phyloP scores from a whole-genome alignment of 305 asterid genomes.

The Ajuga reptans region DNA sequence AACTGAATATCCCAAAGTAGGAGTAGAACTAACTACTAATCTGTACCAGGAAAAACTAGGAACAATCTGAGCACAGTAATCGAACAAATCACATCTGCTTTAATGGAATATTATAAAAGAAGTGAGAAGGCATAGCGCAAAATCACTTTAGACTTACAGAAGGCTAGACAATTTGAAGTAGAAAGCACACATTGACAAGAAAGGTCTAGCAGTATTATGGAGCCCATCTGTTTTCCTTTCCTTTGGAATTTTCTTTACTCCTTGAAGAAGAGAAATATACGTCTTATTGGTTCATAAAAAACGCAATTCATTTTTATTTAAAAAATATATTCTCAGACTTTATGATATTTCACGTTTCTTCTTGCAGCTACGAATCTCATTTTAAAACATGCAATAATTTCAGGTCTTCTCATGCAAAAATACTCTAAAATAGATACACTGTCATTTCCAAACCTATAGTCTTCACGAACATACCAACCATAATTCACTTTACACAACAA shows the following conservation, averaged over 20 bases:
- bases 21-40: neutral
- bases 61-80: neutral
- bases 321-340: neutral
- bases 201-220: neutral
- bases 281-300: neutral
- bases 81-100: neutral
- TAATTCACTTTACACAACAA: neutral
- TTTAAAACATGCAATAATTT: neutral
- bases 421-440: neutral
- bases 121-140: neutral
- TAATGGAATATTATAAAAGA: neutral
- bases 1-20: neutral
- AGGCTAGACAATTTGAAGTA: neutral
- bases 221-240: neutral
- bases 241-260: neutral
- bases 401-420: neutral
- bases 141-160: neutral
- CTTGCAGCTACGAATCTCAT: neutral
- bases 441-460: neutral
- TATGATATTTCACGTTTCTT: neutral
- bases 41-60: neutral
- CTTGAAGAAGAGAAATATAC: neutral
- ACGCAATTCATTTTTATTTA: neutral
- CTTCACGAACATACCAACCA: neutral
- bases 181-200: constrained; percentile 2